Evolutionary conservation across 352 stramenopile genomes (phyloP), one percentile per base, ranked within the genome.

Genomic region (Hyaloperonospora arabidopsidis): DNA sequence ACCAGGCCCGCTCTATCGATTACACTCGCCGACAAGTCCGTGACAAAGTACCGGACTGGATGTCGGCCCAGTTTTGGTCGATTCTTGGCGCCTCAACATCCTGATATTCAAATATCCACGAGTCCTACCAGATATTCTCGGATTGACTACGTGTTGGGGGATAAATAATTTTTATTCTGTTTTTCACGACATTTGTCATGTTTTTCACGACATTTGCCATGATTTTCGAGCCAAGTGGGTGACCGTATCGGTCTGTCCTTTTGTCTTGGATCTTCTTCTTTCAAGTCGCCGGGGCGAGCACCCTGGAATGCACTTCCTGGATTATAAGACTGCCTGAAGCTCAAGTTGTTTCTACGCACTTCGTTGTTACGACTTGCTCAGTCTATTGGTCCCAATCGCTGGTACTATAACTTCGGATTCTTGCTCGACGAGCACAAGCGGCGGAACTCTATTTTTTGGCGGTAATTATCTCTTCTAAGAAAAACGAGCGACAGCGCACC

Each of bases 121-220:
- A 41, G 52, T 17, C 34, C 43, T 4, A 48, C 36, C 11, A 12
- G 15, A 48, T n/a, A 19, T 8, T 48, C 22, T 21, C 5, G 44
- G 19, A 52, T 59, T 19, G 34, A 59, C 12, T 52, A 48, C 35
- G 15, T 47, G 0, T 18, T 59, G 1, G 32, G n/a, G n/a, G n/a
- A n/a, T n/a, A n/a, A n/a, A n/a, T n/a, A n/a, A n/a, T n/a, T n/a
- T n/a, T n/a, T n/a, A n/a, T n/a, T n/a, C n/a, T n/a, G n/a, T n/a
- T n/a, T n/a, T n/a, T n/a, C n/a, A n/a, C n/a, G n/a, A n/a, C n/a
- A n/a, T n/a, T n/a, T n/a, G n/a, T n/a, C n/a, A n/a, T n/a, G n/a
- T n/a, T 52, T 47, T 58, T 14, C 44, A 59, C 22, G 1, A 47
- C 11, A 32, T 54, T 14, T 45, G 6, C 1, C 5, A 45, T 45